A percentile compares a stretch with the other conserved stretches of the same genome.
phyloP scores from a whole-genome alignment of 2,329 filamentous ascomycete species.

The Tolypocladium cylindrosporum region DNA sequence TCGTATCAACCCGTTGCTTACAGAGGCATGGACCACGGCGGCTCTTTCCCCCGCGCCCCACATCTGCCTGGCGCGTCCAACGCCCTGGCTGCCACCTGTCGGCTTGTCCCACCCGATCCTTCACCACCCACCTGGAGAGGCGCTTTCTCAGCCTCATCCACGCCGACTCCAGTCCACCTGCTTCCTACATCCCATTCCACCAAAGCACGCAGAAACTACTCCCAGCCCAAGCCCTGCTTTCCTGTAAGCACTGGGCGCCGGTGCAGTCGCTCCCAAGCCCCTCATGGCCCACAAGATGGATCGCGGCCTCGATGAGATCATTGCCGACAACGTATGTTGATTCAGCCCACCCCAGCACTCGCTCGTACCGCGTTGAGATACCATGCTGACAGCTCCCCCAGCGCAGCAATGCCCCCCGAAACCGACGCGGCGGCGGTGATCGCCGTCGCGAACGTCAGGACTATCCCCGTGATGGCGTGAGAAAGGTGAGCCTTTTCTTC shows the following conservation, averaged over 20 bases:
- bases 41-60: background rate
- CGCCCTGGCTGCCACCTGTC: background rate
- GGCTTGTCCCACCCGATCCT: background rate
- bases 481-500: conserved; percentile 58
- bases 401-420: conserved; percentile 24
- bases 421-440: conserved; percentile 24
- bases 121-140: background rate
- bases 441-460: conserved; percentile 26
- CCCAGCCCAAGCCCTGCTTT: background rate
- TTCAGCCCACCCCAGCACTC: background rate
- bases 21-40: background rate
- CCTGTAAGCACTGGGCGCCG: background rate
- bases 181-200: background rate
- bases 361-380: background rate
- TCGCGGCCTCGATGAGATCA: conserved; percentile 47
- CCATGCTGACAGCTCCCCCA: conserved; percentile 6
- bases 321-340: conserved; percentile 35
- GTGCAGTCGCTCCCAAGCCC: background rate
- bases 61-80: background rate
- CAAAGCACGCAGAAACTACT: background rate
- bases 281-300: conserved; percentile 37
- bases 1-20: too few species aligned
- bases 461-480: conserved; percentile 73
- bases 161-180: background rate
- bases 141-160: conserved; percentile 1